Conservation (phyloP, 169 alveolate species). For the Cryptosporidium bovis region DNA sequence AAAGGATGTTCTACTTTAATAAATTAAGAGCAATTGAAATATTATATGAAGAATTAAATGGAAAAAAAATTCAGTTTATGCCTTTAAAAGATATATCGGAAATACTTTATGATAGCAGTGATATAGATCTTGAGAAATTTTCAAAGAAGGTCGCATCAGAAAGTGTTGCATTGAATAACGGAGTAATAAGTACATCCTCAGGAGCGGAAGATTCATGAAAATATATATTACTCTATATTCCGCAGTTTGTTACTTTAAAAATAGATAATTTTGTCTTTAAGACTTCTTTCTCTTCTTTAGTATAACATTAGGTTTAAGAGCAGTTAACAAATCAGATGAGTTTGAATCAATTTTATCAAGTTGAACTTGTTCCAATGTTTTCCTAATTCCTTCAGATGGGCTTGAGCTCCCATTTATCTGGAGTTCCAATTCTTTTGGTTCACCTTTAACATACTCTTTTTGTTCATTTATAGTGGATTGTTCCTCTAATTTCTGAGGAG, state of each 20-base stretch:
- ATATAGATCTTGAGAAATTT: conserved; percentile 50
- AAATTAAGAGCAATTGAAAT: conserved; percentile 91
- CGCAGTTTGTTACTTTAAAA: background rate
- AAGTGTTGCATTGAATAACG: conserved; percentile 26
- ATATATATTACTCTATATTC: background rate
- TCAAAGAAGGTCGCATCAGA: conserved; percentile 22
- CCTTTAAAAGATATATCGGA: conserved; percentile 77
- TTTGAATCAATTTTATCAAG: conserved; percentile 20
- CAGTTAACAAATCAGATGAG: conserved; percentile 19
- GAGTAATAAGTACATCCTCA: conserved; percentile 62
- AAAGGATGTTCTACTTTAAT: conserved; percentile 92
- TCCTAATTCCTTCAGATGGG: conserved; percentile 41
- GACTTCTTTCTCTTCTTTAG: conserved; percentile 48
- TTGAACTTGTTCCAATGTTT: conserved; percentile 60
- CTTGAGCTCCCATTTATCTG: background rate
- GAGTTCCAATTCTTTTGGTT: background rate
- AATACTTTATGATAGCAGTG: conserved; percentile 62
- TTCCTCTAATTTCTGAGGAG: background rate
- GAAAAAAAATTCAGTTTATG: conserved; percentile 70
- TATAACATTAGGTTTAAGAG: conserved; percentile 37
- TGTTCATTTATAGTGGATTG: background rate
- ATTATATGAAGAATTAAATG: conserved; percentile 84
- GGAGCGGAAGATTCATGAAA: conserved; percentile 33
- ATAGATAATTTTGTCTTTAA: background rate
- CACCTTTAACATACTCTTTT: background rate